These are phyloP conservation scores for Plectosphaerella sp. DNA, from an alignment of 2,329 filamentous ascomycete species.

Conservation along the genomic window DNA sequence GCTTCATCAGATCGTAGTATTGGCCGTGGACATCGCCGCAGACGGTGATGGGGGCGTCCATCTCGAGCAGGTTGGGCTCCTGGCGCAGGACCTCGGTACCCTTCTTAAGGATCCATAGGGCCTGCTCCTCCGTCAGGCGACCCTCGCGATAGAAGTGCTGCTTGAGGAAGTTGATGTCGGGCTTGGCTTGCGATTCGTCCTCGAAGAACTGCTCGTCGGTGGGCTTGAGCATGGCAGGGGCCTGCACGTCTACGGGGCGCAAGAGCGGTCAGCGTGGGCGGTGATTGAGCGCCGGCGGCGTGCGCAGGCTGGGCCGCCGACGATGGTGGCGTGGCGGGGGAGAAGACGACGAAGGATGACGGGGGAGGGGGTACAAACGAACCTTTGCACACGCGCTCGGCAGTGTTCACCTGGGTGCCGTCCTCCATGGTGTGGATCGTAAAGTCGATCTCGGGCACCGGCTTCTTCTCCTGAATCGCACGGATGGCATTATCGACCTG, in stretches of 20 bases:
- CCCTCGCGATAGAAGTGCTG: slow-evolving; percentile 98
- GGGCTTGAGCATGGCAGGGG: slow-evolving; percentile 87
- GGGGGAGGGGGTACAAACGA: slow-evolving; percentile 21
- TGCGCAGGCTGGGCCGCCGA: slow-evolving; percentile 9
- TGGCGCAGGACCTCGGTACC: slow-evolving; percentile 82
- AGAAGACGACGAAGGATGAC: background rate
- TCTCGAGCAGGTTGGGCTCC: slow-evolving; percentile 95
- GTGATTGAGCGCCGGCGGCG: slow-evolving; percentile 5
- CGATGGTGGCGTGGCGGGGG: slow-evolving; percentile 5
- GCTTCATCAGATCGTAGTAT: slow-evolving; percentile 99
- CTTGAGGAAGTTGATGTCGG: slow-evolving; percentile 90
- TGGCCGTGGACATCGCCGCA: slow-evolving; percentile 98
- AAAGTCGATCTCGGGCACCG: slow-evolving; percentile 96
- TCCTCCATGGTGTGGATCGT: slow-evolving; percentile 98
- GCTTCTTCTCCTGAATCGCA: slow-evolving; percentile 92
- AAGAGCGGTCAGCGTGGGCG: slow-evolving; percentile 10
- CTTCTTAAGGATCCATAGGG: slow-evolving; percentile 86
- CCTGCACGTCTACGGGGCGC: slow-evolving; percentile 77
- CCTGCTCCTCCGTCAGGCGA: slow-evolving; percentile 93
- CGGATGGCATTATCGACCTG: slow-evolving; percentile 87
- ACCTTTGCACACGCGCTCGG: slow-evolving; percentile 99
- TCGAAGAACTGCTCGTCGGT: slow-evolving; percentile 94
- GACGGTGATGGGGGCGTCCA: slow-evolving; percentile 98
- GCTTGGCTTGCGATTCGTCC: slow-evolving; percentile 79
- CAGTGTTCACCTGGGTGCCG: slow-evolving; percentile 87